A percentile compares a stretch with the other conserved stretches of the same genome.
Conservation (phyloP, 495 filamentous ascomycete genomes). For the Penicillium samsonianum region DNA sequence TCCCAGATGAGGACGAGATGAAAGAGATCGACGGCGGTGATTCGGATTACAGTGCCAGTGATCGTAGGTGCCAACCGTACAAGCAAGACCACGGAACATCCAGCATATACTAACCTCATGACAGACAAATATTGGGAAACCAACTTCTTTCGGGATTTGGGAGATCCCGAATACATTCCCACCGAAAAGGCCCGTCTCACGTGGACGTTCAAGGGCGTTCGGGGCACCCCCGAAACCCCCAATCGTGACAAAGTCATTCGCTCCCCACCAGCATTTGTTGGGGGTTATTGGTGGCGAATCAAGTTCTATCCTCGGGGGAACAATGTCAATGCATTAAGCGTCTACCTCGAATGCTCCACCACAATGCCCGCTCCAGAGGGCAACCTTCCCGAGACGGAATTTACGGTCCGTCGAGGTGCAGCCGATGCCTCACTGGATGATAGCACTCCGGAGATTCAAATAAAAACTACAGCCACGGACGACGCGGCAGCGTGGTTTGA, state of each 20-base stretch:
- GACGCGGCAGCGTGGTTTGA: slow-evolving; percentile 37
- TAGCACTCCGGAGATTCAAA: slow-evolving; percentile 31
- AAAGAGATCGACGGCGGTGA: slow-evolving; percentile 56
- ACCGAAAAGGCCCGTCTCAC: slow-evolving; percentile 55
- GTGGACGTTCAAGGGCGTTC: slow-evolving; percentile 61
- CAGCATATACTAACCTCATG: slow-evolving; percentile 14
- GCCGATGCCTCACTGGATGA: slow-evolving; percentile 34
- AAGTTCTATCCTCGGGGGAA: slow-evolving; percentile 70
- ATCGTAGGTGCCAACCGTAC: slow-evolving; percentile 43
- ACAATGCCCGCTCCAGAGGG: slow-evolving; percentile 44
- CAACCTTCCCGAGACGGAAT: slow-evolving; percentile 40
- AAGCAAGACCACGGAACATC: background rate
- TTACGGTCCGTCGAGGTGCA: slow-evolving; percentile 38
- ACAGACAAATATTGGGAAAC: slow-evolving; percentile 61
- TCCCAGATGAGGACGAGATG: slow-evolving; percentile 60
- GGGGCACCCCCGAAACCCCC: slow-evolving; percentile 61
- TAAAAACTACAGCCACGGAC: slow-evolving; percentile 31
- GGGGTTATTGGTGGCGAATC: slow-evolving; percentile 68
- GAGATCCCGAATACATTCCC: slow-evolving; percentile 61
- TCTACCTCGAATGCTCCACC: slow-evolving; percentile 63
- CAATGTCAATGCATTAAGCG: slow-evolving; percentile 59
- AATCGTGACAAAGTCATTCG: slow-evolving; percentile 61
- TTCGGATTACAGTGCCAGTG: slow-evolving; percentile 52
- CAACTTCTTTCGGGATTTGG: slow-evolving; percentile 56
- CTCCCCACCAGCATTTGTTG: slow-evolving; percentile 58